Base-by-base conservation (phyloP, 1,284 basidiomycete genomes). In the Irpex sp. region DNA sequence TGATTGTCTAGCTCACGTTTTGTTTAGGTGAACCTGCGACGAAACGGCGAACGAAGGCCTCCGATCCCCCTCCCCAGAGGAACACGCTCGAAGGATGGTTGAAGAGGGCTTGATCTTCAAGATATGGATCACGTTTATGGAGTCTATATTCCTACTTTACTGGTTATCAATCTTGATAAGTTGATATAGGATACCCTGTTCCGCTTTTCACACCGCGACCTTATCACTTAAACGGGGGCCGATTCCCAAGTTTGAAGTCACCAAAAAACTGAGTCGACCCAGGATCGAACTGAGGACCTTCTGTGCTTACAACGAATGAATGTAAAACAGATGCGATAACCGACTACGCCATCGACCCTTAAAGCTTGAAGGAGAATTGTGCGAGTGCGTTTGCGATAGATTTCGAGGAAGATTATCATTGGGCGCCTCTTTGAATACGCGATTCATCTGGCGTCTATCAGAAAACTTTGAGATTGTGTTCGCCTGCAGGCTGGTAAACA, bases 51-150 rank as follows among this genome's bases (percentile, higher is more conserved):
- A 65, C 57, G 58, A 52, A 26, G 34, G 58, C 52, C 5, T 11
- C n/a, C 8, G 49, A 51, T 19, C 5, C 2, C 17, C 49, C 49
- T 2, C 26, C 38, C n/a, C 70, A 72, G 66, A 69, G 62, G 61
- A 72, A 70, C 36, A 72, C 70, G 38, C 62, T 72, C 3, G 69
- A 70, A 56, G 66, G 67, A 11, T 72, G 70, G 71, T n/a, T 72
- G 54, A 69, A 64, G 61, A 36, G 64, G 62, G 17, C 21, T 44
- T 58, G n/a, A 44, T 44, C 2, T 7, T 44, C 8, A 9, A 44
- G 0, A 11, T 15, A 44, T 9, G 8, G 21, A 26, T 26, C 21
- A 26, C 21, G 21, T 26, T 26, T 26, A 26, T 26, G 21, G 21
- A 26, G 21, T 26, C 21, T 26, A 26, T 26, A 26, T 26, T 26